Evolutionary conservation across 495 filamentous ascomycete species (phyloP), one percentile per base, ranked within the genome.

Genomic region (Monascus purpureus): DNA sequence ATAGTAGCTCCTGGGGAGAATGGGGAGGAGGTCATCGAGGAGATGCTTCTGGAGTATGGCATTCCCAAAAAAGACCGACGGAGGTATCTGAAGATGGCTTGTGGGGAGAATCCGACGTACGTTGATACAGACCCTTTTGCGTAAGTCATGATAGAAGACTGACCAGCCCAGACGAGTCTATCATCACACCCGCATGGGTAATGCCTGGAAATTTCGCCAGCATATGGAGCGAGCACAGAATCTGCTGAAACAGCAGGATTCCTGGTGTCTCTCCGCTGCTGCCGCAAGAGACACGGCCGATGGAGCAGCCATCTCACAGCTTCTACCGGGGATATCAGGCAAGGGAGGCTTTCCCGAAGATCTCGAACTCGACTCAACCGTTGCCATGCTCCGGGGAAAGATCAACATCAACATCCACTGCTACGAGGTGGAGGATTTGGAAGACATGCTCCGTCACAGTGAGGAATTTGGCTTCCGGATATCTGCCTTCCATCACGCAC

Each of bases 11-110:
- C 46, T 34, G 40, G 47, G 0, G 58, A 67, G 31, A 57, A 70
- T 13, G 54, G 68, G 15, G 61, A 68, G 32, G 67, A 73, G 26
- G 52, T 64, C 22, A 56, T 68, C 18, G 59, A 59, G 22, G 65
- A 61, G 12, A 50, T 72, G 40, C 50, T 71, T 16, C 47, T 68
- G n/a, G 61, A 69, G 36, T 41, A 56, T 31, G 52, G 53, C 1
- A 44, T 54, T 16, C 52, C 57, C 6, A 43, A 53, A 16, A 40
- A 42, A 7, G 46, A 64, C 26, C 50, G 60, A 20, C 55, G 61
- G 29, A 40, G 68, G 22, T 78, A 70, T 49, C 71, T 80, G 57
- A 80, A 80, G 55, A 80, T 80, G 75, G 75, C 75, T 1, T 78
- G 74, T 31, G 75, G 75, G 5, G 73, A 77, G 52, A 80, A 80